phyloP scores from a whole-genome alignment of 1,139 yeast genomes.

The Scheffersomyces quercinus region DNA sequence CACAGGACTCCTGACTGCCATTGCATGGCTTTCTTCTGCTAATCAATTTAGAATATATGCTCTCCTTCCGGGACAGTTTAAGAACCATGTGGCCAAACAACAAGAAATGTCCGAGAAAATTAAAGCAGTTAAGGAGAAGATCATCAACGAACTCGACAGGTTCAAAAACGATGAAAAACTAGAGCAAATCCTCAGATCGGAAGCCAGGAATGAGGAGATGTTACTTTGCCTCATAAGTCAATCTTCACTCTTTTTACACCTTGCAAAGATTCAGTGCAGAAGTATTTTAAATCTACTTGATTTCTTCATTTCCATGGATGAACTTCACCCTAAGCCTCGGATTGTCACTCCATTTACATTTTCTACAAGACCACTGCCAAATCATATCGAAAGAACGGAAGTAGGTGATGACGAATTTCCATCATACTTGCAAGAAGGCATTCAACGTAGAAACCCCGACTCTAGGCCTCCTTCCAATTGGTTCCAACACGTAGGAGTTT shows the following conservation, averaged over 20 bases:
- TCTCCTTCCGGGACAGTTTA: constrained; percentile 14
- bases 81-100: constrained; percentile 17
- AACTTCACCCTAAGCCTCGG: constrained; percentile 25
- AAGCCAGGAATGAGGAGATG: constrained; percentile 23
- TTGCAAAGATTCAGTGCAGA: constrained; percentile 19
- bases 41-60: constrained; percentile 29
- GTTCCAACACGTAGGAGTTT: constrained; percentile 22
- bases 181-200: constrained; percentile 14
- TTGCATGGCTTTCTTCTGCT: constrained; percentile 31
- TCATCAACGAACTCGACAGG: constrained; percentile 7
- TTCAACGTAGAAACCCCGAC: constrained; percentile 30
- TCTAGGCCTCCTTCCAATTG: constrained; percentile 26
- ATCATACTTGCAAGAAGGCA: constrained; percentile 12
- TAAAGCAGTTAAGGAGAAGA: constrained; percentile 8
- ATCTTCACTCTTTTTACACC: constrained; percentile 22
- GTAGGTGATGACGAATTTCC: constrained; percentile 9
- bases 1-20: constrained; percentile 17
- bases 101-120: constrained; percentile 18
- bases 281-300: constrained; percentile 22
- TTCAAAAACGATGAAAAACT: constrained; percentile 15
- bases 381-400: constrained; percentile 7
- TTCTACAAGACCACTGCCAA: constrained; percentile 6
- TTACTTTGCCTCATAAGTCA: constrained; percentile 31
- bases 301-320: constrained; percentile 28
- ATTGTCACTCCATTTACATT: constrained; percentile 20